Evolutionary conservation across 306 rosid genomes (phyloP).

Genomic region (Cicer chorassanicum): DNA sequence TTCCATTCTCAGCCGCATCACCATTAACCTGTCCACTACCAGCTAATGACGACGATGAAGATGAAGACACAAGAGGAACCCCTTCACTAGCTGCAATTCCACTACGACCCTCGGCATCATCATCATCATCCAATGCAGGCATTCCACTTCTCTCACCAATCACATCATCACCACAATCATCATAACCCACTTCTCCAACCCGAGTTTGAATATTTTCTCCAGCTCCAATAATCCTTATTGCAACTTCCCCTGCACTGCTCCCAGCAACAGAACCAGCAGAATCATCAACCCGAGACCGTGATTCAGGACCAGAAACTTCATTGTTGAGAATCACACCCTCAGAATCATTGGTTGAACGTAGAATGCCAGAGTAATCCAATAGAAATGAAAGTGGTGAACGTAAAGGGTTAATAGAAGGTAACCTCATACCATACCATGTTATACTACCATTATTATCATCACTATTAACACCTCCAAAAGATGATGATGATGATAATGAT

Average conservation of each 20-base stretch:
- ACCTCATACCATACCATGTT: slow-evolving; percentile 53
- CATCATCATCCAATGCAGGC: slow-evolving; percentile 42
- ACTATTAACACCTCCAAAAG: slow-evolving; percentile 36
- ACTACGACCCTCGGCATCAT: slow-evolving; percentile 43
- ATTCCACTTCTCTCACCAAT: slow-evolving; percentile 48
- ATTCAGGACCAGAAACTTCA: slow-evolving; percentile 44
- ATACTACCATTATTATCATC: slow-evolving; percentile 28
- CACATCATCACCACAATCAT: slow-evolving; percentile 49
- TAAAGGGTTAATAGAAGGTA: slow-evolving; percentile 59
- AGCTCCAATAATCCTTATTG: slow-evolving; percentile 74
- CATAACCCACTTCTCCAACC: slow-evolving; percentile 50
- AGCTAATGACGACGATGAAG: slow-evolving; percentile 51
- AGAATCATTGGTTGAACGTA: slow-evolving; percentile 49
- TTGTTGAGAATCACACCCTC: slow-evolving; percentile 50
- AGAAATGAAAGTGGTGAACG: slow-evolving; percentile 69
- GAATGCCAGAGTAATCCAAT: slow-evolving; percentile 78
- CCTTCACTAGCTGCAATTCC: slow-evolving; percentile 48
- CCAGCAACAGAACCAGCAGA: slow-evolving; percentile 13
- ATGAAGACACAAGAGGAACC: slow-evolving; percentile 57
- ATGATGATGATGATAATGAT: slow-evolving; percentile 2
- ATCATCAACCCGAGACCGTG: slow-evolving; percentile 44
- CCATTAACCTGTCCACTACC: slow-evolving; percentile 53
- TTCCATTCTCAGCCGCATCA: slow-evolving; percentile 49
- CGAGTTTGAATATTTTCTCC: slow-evolving; percentile 57
- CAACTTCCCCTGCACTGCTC: slow-evolving; percentile 69